phyloP scores from a whole-genome alignment of 192 early-diverging fungal genomes.

The Geranomyces michiganensis region DNA sequence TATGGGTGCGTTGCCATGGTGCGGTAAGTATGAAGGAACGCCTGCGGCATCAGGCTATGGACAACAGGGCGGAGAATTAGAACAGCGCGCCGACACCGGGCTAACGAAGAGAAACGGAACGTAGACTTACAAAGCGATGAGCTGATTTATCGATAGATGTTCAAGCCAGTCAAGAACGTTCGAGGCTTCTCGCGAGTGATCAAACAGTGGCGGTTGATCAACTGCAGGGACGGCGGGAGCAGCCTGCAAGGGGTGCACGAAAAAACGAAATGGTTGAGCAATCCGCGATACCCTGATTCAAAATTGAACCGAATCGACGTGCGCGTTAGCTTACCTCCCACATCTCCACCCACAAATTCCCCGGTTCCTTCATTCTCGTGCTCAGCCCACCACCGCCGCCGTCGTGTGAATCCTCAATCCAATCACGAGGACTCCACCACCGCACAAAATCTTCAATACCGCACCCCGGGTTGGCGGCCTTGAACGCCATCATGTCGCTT shows the following conservation, averaged over 20 bases:
- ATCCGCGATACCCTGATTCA: too few relatives aligned
- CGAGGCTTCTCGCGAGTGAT: constrained; percentile 66
- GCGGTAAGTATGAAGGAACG: neutral
- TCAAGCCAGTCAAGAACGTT: neutral
- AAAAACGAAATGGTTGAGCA: neutral
- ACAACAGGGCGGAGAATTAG: neutral
- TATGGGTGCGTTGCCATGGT: neutral
- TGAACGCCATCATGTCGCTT: constrained; percentile 89
- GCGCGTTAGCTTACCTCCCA: constrained; percentile 62
- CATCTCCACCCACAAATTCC: constrained; percentile 86
- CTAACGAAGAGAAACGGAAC: too few relatives aligned
- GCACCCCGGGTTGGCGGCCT: constrained; percentile 86
- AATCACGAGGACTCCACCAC: constrained; percentile 96
- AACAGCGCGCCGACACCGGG: too few relatives aligned
- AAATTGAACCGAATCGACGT: too few relatives aligned
- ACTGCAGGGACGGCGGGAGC: constrained; percentile 61
- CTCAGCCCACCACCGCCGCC: constrained; percentile 55
- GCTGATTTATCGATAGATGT: neutral
- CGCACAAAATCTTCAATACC: constrained; percentile 86
- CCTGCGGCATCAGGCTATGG: constrained; percentile 1
- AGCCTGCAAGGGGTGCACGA: constrained; percentile 37
- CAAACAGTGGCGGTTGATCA: constrained; percentile 81
- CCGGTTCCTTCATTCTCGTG: constrained; percentile 75
- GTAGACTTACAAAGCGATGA: constrained; percentile 2
- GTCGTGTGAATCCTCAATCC: constrained; percentile 60